phyloP scores from a whole-genome alignment of 139 green algal genomes.

The Gonium pectorale region DNA sequence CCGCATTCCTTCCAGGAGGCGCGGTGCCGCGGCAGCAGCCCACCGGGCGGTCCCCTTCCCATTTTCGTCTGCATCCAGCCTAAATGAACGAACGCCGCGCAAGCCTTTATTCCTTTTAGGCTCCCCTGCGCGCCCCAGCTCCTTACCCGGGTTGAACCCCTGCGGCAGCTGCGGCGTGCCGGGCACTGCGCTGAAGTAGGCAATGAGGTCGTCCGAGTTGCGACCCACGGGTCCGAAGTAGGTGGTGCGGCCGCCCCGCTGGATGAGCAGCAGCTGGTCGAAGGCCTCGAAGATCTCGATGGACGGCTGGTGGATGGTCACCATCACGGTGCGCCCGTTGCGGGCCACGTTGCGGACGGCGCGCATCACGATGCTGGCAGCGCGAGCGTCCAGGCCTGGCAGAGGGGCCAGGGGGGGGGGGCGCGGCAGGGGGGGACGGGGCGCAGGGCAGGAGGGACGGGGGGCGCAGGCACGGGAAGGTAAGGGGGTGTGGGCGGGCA shows the following conservation, averaged over 20 bases:
- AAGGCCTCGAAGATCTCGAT: slow-evolving; percentile 87
- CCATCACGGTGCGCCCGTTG: slow-evolving; percentile 87
- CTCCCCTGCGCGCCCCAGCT: no score
- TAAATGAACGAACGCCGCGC: no score
- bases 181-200: slow-evolving; percentile 64
- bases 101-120: no score
- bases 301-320: slow-evolving; percentile 93
- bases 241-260: slow-evolving; percentile 59
- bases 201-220: slow-evolving; percentile 72
- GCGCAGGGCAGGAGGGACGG: no score
- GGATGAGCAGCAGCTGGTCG: slow-evolving; percentile 84
- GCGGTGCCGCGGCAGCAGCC: no score
- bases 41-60: no score
- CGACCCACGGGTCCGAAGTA: slow-evolving; percentile 89
- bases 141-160: slow-evolving; percentile 72
- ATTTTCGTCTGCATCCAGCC: no score
- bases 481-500: no score
- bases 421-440: neutral
- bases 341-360: slow-evolving; percentile 85
- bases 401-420: neutral
- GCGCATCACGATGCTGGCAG: slow-evolving; percentile 90
- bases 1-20: no score
- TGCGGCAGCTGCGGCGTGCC: slow-evolving; percentile 18
- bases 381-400: slow-evolving; percentile 85
- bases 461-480: no score